Evolutionary conservation across 176 grass and related monocot genomes (phyloP), one percentile per base, ranked within the genome.

Genomic region (Lolium rigidum): DNA sequence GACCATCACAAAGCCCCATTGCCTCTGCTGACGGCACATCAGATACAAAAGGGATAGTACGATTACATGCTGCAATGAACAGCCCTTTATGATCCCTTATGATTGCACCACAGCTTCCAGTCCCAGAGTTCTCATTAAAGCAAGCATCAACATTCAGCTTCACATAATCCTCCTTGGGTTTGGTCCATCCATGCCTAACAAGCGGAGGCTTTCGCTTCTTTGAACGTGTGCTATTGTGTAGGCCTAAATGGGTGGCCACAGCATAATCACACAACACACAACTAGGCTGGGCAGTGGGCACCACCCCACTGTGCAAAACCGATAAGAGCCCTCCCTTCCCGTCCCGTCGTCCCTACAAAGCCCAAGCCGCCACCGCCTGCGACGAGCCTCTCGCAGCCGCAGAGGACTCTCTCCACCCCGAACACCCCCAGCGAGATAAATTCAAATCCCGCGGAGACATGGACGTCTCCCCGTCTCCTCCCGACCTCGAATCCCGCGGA

Each of bases 391-490:
- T 51, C 37, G 66, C 54, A 17, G 52, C 71, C 4, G 70, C 59
- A 37, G 70, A 55, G 76, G 71, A 38, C 7, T 70, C 35, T 50
- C 46, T 50, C 46, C 55, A 48, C 26, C 12, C 69, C 54, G 17
- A 38, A 11, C 55, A 48, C 26, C 12, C 69, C 54, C 22, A 38
- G 7, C 3, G 15, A 62, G 39, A 49, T 49, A 26, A 9, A 57
- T 67, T 65, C 57, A 76, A 44, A 57, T 82, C 86, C 64, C 7
- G n/a, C 57, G 31, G 58, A 43, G 31, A 66, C 56, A 22, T 43
- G 43, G 47, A 28, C 43, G 12, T 24, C 59, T 44, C 49, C 14
- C 59, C 14, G 41, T 21, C 59, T 6, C 2, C 62, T 52, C 7
- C 16, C 43, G 13, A 38, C 38, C 76, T 25, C 80, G 43, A 48